Percentiles rank a stretch among this genome's conserved stretches.
Conservation (phyloP, 257 asterid genomes). For the Solanum microdontum region DNA sequence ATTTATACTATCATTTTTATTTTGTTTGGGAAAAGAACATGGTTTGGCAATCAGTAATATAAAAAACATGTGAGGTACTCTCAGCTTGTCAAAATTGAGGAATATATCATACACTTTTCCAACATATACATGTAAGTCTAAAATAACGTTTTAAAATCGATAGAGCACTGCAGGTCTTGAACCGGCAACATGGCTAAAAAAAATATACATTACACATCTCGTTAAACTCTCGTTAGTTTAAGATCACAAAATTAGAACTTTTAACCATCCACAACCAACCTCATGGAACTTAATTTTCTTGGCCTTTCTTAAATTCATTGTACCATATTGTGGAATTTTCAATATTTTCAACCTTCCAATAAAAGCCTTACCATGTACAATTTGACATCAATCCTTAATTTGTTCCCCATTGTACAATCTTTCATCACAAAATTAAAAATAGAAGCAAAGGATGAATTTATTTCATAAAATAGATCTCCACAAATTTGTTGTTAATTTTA, state of each 20-base stretch:
- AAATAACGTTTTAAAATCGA: neutral
- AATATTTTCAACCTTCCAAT: neutral
- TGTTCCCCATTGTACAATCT: neutral
- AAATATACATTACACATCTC: neutral
- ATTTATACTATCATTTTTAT: too few relatives aligned
- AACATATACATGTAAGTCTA: neutral
- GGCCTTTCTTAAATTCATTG: neutral
- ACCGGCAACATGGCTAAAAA: neutral
- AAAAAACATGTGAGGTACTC: too few relatives aligned
- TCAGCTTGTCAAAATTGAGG: neutral
- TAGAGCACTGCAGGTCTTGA: neutral
- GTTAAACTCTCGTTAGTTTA: too few relatives aligned
- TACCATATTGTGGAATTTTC: neutral
- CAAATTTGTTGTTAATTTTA: neutral
- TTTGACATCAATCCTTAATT: neutral
- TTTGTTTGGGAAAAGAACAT: too few relatives aligned
- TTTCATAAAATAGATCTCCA: neutral
- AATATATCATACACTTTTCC: too few relatives aligned
- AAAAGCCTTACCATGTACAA: neutral
- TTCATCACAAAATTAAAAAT: too few relatives aligned
- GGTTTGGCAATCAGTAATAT: neutral
- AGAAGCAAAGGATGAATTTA: too few relatives aligned
- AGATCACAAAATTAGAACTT: too few relatives aligned
- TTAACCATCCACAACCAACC: neutral
- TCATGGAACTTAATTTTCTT: neutral